Base-by-base conservation (phyloP, 768 basidiomycete species). In the Exidia glandulosa region DNA sequence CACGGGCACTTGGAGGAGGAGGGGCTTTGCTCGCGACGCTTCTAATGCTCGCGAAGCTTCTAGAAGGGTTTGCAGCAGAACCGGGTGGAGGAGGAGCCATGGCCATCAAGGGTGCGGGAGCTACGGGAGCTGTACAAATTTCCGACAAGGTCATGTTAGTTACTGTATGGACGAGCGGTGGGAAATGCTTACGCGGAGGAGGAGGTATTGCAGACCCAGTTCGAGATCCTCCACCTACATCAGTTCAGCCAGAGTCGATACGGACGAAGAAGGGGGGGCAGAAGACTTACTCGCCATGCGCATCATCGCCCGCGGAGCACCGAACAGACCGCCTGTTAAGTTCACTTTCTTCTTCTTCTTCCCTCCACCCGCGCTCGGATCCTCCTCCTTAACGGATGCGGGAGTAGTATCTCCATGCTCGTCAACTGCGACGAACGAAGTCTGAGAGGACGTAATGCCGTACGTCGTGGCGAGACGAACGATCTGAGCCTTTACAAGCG, bases 391-490 rank as follows among this genome's bases (percentile, higher is more conserved):
- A n/a, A n/a, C n/a, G n/a, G n/a, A n/a, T n/a, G n/a, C n/a, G n/a
- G n/a, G n/a, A n/a, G n/a, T n/a, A n/a, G n/a, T n/a, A n/a, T 25
- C 27, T 13, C 50, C 50, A 23, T 54, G 25, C 50, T 66, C 65
- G 60, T 81, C 78, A 1, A 81, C 71, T 1, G 81, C 84, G 47
- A 86, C 71, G 63, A 85, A 86, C 1, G 81, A 81, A 0, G 84
- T 86, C 61, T 78, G 68, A 37, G 66, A 65, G 66, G 79, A 85
- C 1, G 74, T 76, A 47, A 86, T 73, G 59, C 79, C 77, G 62
- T 84, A 85, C 32, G 68, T 68, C 61, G 75, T 68, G 5, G 81
- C 83, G 2, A 85, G 73, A 34, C 75, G 73, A 12, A 83, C 66
- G 32, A 84, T 80, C 2, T 74, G 73, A 2, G 77, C 77, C 66